phyloP scores from a whole-genome alignment of 768 basidiomycete species.

The Pleurotus ostreatus region DNA sequence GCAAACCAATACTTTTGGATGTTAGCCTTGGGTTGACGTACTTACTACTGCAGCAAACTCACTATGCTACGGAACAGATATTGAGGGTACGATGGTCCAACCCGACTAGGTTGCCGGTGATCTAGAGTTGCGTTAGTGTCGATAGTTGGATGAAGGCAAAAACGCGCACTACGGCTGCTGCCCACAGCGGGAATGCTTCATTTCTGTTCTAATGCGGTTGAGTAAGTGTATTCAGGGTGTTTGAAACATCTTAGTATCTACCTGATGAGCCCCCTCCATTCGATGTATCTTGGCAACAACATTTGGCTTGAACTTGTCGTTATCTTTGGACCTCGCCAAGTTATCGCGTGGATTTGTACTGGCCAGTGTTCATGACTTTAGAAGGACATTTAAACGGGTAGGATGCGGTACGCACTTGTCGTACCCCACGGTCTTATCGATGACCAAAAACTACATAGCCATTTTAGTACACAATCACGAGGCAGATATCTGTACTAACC shows the following conservation, averaged over 20 bases:
- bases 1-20: slow-evolving; percentile 7
- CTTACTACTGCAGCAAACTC: slow-evolving; percentile 5
- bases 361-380: not conserved
- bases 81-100: slow-evolving; percentile 27
- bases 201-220: slow-evolving; percentile 21
- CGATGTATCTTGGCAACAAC: slow-evolving; percentile 22
- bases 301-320: slow-evolving; percentile 20
- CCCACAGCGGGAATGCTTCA: slow-evolving; percentile 31
- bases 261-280: slow-evolving; percentile 33
- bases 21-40: not conserved
- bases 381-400: not conserved
- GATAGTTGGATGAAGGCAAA: not conserved
- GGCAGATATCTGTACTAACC: slow-evolving; percentile 9
- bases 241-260: not conserved
- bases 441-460: slow-evolving; percentile 18
- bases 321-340: slow-evolving; percentile 15
- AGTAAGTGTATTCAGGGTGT: not conserved
- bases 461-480: not conserved
- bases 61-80: slow-evolving; percentile 26
- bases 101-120: slow-evolving; percentile 27
- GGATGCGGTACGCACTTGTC: slow-evolving; percentile 26
- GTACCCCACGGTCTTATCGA: slow-evolving; percentile 24
- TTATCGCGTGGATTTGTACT: slow-evolving; percentile 31
- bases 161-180: slow-evolving; percentile 23
- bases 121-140: slow-evolving; percentile 9